These are phyloP conservation scores for Paraglomus brasilianum DNA, from an alignment of 192 early-diverging fungal species.

Conservation along the genomic window DNA sequence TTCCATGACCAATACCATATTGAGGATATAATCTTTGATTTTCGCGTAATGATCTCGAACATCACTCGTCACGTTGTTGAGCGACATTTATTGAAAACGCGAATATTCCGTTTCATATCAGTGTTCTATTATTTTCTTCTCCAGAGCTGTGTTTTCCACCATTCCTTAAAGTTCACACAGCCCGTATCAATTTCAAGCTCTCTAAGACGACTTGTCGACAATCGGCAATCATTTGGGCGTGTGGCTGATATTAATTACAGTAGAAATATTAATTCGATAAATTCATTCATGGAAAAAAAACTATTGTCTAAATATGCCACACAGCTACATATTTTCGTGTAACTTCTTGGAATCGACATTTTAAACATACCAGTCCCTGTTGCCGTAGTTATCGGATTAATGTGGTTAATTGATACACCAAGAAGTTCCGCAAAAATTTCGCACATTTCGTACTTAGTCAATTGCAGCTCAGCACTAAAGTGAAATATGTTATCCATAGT, in stretches of 20 bases:
- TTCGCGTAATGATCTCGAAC: too few species aligned
- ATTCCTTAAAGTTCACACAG: slow-evolving; percentile 53
- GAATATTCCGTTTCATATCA: too few species aligned
- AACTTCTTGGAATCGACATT: neutral
- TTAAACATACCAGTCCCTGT: slow-evolving; percentile 36
- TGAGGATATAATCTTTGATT: too few species aligned
- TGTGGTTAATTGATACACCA: slow-evolving; percentile 48
- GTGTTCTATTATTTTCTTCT: neutral
- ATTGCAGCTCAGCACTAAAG: slow-evolving; percentile 57
- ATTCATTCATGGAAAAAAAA: slow-evolving; percentile 3
- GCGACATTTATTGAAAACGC: too few species aligned
- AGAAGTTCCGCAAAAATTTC: slow-evolving; percentile 51
- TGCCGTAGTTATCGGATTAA: slow-evolving; percentile 40
- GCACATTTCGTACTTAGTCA: slow-evolving; percentile 74
- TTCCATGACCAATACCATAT: too few species aligned
- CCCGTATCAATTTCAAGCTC: slow-evolving; percentile 52
- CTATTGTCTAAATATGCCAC: neutral
- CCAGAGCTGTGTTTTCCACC: slow-evolving; percentile 34
- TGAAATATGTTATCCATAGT: slow-evolving; percentile 59
- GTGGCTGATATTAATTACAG: slow-evolving; percentile 39
- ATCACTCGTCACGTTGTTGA: too few species aligned
- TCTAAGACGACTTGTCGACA: slow-evolving; percentile 58
- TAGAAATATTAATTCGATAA: neutral
- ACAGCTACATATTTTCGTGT: neutral
- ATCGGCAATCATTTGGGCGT: slow-evolving; percentile 62